These are phyloP conservation scores for Plicaturopsis crispa DNA, from an alignment of 768 basidiomycete species.

Conservation along the genomic window DNA sequence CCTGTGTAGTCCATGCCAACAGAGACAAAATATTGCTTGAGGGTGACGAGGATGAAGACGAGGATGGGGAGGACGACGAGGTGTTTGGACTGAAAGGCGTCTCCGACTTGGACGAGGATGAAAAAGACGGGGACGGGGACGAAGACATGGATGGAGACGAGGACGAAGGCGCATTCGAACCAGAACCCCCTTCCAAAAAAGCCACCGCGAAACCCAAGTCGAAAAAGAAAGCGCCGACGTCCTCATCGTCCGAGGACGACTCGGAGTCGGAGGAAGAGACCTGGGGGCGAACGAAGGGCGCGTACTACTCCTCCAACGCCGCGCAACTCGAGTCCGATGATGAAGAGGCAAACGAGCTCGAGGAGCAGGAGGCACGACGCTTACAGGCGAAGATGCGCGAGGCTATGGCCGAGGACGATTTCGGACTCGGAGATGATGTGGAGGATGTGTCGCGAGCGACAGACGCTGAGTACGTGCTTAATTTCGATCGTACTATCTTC, in stretches of 20 bases:
- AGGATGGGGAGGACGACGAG: conserved; percentile 1
- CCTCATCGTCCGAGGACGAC: conserved; percentile 4
- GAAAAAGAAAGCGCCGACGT: neutral
- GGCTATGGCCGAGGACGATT: conserved; percentile 70
- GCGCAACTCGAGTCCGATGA: conserved; percentile 76
- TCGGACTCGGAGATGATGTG: conserved; percentile 58
- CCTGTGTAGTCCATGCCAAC: neutral
- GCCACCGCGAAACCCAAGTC: neutral
- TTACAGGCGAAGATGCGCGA: conserved; percentile 73
- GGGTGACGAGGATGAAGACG: conserved; percentile 1
- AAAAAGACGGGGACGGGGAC: neutral
- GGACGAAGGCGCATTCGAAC: neutral
- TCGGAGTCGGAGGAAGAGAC: conserved; percentile 22
- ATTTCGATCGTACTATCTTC: neutral
- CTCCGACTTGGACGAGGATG: neutral
- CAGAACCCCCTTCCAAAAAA: neutral
- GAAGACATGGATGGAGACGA: conserved; percentile 3
- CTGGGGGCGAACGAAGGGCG: conserved; percentile 76
- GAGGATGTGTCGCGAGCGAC: neutral
- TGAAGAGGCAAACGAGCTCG: conserved; percentile 82
- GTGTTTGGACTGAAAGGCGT: neutral
- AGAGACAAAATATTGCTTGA: neutral
- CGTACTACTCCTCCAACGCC: conserved; percentile 86
- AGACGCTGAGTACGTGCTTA: neutral
- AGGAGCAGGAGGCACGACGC: conserved; percentile 80